Base-by-base conservation (phyloP, 2,329 filamentous ascomycete species). In the Talaromyces funiculosus region DNA sequence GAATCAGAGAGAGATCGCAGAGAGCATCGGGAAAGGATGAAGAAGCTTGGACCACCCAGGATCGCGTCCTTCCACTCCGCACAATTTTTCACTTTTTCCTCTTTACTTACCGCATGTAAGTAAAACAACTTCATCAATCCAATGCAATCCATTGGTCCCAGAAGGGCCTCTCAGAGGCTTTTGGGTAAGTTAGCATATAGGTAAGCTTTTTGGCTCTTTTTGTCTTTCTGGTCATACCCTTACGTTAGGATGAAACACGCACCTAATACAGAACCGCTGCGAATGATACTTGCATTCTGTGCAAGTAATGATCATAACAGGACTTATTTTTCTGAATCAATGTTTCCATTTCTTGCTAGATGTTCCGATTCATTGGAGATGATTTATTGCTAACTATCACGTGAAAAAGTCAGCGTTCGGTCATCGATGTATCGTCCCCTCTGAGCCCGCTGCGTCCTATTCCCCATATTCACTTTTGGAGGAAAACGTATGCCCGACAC, bases 191-290 rank as follows among this genome's bases (percentile, higher is more conserved):
- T 69, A 22, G 61, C 63, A 20, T 61, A 62, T 47, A 74, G 73
- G 78, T 79, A 53, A 66, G 64, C n/a, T 1, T 43, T 26, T 31
- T 61, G 51, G 24, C 43, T 45, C 60, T 35, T 55, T 40, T 47
- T 55, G 38, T 18, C 29, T 62, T 33, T 14, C 35, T 51, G 45
- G n/a, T 22, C 24, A 31, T 33, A n/a, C 14, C 31, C 16, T 18
- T 10, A 33, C 42, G 29, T 64, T 57, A 74, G 77, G 78, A 80
- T 79, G 77, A 80, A 72, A 72, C 53, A 71, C 72, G 63, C 67
- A 54, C 68, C 68, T 64, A 62, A 72, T 74, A 71, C 77, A 86
- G 84, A 87, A 87, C 85, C 85, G 85, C 85, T 87, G 85, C 84
- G 83, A 82, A 83, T 85, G 83, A 86, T 79, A 77, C 77, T 78